Conservation (phyloP, 2,329 filamentous ascomycete species). For the Colletotrichum destructivum region DNA sequence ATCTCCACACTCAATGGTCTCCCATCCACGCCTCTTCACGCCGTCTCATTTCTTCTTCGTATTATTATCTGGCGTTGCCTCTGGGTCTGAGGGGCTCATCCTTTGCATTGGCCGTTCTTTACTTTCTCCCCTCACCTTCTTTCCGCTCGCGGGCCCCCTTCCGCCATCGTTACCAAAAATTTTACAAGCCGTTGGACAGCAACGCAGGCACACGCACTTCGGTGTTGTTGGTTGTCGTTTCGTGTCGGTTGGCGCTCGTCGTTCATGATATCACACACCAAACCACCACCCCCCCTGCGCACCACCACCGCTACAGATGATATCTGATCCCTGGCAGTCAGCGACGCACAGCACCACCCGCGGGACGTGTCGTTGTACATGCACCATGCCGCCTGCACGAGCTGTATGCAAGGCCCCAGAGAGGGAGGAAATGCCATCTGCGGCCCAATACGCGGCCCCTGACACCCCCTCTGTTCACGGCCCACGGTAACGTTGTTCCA, state of each 20-base stretch:
- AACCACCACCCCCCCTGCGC: background rate
- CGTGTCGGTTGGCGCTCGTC: conserved; percentile 25
- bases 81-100: conserved; percentile 3
- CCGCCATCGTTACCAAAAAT: background rate
- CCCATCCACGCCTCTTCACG: conserved; percentile 26
- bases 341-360: conserved; percentile 39
- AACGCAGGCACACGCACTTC: background rate
- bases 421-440: conserved; percentile 37
- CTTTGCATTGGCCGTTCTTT: conserved; percentile 9
- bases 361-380: conserved; percentile 40
- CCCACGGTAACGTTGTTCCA: conserved; percentile 6
- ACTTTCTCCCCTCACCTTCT: background rate
- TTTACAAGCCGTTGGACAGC: background rate
- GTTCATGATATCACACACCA: conserved; percentile 30
- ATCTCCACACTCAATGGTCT: conserved; percentile 39
- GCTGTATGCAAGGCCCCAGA: conserved; percentile 41
- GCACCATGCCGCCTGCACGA: conserved; percentile 39
- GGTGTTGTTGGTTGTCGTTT: conserved; percentile 4
- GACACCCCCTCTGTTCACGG: conserved; percentile 20
- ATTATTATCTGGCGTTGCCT: conserved; percentile 22
- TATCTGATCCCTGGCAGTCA: conserved; percentile 27
- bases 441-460: conserved; percentile 40
- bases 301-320: conserved; percentile 27
- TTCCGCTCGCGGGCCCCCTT: conserved; percentile 10
- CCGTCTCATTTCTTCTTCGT: conserved; percentile 42